Evolutionary conservation across 2,329 filamentous ascomycete genomes (phyloP).

Genomic region (Neopestalotiopsis sp.): DNA sequence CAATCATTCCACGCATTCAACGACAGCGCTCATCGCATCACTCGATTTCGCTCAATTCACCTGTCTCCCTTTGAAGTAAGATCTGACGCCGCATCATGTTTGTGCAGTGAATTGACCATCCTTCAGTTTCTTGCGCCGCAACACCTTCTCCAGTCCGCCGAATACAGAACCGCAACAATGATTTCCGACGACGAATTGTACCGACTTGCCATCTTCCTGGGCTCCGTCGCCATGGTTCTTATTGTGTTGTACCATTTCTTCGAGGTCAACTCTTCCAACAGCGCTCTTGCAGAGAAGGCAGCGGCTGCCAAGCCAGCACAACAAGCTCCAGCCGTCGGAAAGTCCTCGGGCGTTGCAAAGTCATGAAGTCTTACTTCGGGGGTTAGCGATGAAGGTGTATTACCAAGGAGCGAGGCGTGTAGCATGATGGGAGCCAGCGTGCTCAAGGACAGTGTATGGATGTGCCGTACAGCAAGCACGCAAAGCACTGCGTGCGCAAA

Average conservation of each 20-base stretch:
- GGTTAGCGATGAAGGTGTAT: not conserved
- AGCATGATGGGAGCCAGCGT: not conserved
- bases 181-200: slow-evolving; percentile 94
- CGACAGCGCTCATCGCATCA: slow-evolving; percentile 1
- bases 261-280: slow-evolving; percentile 76
- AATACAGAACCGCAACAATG: slow-evolving; percentile 64
- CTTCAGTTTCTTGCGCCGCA: slow-evolving; percentile 12
- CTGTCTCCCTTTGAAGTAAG: not conserved
- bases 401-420: not conserved
- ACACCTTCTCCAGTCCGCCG: not conserved
- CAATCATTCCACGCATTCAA: slow-evolving; percentile 19
- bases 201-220: slow-evolving; percentile 89
- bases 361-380: not conserved
- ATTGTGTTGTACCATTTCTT: slow-evolving; percentile 97
- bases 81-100: not conserved
- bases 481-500: not conserved
- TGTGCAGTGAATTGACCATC: not conserved
- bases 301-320: slow-evolving; percentile 34
- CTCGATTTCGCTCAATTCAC: not conserved
- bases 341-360: slow-evolving; percentile 29
- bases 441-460: not conserved
- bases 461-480: not conserved
- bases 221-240: slow-evolving; percentile 85
- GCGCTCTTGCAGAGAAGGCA: slow-evolving; percentile 32
- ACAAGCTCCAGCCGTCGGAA: slow-evolving; percentile 29